Percentiles rank a stretch among this genome's conserved stretches.
Conservation (phyloP, 306 rosid species). For the Benincasa hispida region DNA sequence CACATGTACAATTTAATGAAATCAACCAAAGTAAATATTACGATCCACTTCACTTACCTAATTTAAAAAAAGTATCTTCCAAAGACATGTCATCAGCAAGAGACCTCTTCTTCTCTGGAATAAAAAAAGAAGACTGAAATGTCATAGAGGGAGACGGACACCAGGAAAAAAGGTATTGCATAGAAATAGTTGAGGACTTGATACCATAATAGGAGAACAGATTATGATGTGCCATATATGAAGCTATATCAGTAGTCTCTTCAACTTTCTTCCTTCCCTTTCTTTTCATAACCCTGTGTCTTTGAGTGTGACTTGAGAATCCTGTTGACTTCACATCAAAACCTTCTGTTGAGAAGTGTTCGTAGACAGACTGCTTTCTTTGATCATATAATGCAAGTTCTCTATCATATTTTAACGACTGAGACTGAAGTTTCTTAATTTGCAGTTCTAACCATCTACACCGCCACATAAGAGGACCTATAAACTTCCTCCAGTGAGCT, state of each 20-base stretch:
- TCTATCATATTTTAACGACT: constrained; percentile 33
- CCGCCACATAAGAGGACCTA: constrained; percentile 54
- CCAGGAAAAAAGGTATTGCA: constrained; percentile 6
- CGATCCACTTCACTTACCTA: constrained; percentile 37
- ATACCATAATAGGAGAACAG: constrained; percentile 75
- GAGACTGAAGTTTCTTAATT: constrained; percentile 47
- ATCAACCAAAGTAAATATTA: background rate
- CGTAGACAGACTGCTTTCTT: constrained; percentile 27
- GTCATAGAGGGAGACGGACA: constrained; percentile 10
- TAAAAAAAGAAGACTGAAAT: constrained; percentile 8
- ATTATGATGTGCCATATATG: constrained; percentile 61
- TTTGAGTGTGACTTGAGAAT: constrained; percentile 24
- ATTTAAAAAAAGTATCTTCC: constrained; percentile 42
- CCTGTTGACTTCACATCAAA: constrained; percentile 60
- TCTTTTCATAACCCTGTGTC: constrained; percentile 42
- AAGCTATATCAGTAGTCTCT: constrained; percentile 44
- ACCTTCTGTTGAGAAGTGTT: constrained; percentile 27
- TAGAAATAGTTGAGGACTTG: constrained; percentile 2
- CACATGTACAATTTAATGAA: background rate
- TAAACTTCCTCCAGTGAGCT: constrained; percentile 57
- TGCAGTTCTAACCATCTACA: constrained; percentile 71
- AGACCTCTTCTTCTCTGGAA: constrained; percentile 60
- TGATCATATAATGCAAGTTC: constrained; percentile 45
- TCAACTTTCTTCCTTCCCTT: constrained; percentile 70
- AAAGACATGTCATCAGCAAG: constrained; percentile 36